Percentiles rank a stretch among this genome's conserved stretches.
Conservation (phyloP, 371 early-diverging fungal genomes). For the Rhizopus sp. region DNA sequence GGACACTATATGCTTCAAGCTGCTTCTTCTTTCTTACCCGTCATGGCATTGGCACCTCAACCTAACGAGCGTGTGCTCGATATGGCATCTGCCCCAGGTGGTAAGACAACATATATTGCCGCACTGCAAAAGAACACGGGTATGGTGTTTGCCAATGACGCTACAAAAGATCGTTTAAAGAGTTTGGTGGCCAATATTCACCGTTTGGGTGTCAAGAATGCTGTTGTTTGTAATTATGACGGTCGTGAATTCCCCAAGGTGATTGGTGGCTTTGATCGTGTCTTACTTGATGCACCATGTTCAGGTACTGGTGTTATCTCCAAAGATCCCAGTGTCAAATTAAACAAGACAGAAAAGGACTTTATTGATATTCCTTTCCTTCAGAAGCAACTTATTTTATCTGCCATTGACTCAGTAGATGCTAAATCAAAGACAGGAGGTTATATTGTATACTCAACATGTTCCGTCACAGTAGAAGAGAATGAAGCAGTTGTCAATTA, state of each 20-base stretch:
- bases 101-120: conserved; percentile 97
- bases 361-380: conserved; percentile 88
- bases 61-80: conserved; percentile 95
- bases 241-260: conserved; percentile 95
- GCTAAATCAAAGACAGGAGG: conserved; percentile 93
- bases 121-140: conserved; percentile 99
- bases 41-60: conserved; percentile 95
- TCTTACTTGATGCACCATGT: conserved; percentile 99
- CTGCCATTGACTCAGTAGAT: conserved; percentile 98
- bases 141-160: conserved; percentile 97
- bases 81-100: conserved; percentile 99
- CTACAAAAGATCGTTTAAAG: conserved; percentile 92
- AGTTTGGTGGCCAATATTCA: conserved; percentile 94
- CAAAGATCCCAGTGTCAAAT: conserved; percentile 96
- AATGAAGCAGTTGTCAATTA: conserved; percentile 99
- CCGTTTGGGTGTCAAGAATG: conserved; percentile 94
- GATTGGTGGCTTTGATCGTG: conserved; percentile 97
- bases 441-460: conserved; percentile 98
- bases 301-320: conserved; percentile 99
- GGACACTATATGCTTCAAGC: conserved; percentile 99
- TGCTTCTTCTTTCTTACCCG: conserved; percentile 97
- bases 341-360: conserved; percentile 92
- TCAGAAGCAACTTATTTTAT: conserved; percentile 95
- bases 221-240: conserved; percentile 95
- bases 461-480: conserved; percentile 98